These are phyloP conservation scores for Kluyveromyces sp. DNA, from an alignment of 1,139 yeast genomes.

Conservation along the genomic window DNA sequence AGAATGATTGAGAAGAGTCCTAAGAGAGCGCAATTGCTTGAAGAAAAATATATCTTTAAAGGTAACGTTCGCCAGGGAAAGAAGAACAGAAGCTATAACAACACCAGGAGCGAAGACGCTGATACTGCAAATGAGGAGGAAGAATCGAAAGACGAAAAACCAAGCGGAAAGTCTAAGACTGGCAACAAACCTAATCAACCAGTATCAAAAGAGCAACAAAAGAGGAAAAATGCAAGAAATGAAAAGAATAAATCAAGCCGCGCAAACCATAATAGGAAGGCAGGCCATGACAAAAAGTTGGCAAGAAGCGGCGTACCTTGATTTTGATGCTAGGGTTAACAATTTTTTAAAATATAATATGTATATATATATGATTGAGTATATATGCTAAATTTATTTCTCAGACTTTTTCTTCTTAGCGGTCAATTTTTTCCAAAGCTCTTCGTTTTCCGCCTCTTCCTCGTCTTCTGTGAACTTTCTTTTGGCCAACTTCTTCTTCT, in stretches of 20 bases:
- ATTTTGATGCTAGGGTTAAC: slow-evolving; percentile 4
- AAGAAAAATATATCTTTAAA: slow-evolving; percentile 50
- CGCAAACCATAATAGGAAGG: slow-evolving; percentile 59
- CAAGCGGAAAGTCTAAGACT: slow-evolving; percentile 13
- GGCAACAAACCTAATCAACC: slow-evolving; percentile 2
- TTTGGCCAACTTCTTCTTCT: slow-evolving; percentile 2
- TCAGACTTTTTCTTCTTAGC: slow-evolving; percentile 3
- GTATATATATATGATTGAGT: not conserved
- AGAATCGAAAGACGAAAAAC: not conserved
- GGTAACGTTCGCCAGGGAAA: slow-evolving; percentile 31
- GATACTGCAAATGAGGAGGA: not conserved
- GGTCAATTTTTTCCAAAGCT: slow-evolving; percentile 13
- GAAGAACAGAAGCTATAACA: not conserved
- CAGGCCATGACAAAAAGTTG: slow-evolving; percentile 52
- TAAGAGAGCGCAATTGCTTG: slow-evolving; percentile 48
- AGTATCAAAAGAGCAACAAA: slow-evolving; percentile 16
- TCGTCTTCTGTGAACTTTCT: slow-evolving; percentile 12
- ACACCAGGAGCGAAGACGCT: not conserved
- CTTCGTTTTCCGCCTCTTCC: slow-evolving; percentile 12
- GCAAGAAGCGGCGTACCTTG: slow-evolving; percentile 18
- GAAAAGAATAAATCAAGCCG: slow-evolving; percentile 48
- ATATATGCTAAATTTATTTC: not conserved
- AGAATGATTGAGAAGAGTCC: slow-evolving; percentile 65
- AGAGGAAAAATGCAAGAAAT: slow-evolving; percentile 38
- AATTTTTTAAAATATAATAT: not conserved